Base-by-base conservation (phyloP, 768 basidiomycete species). In the Pleurotus citrinopileatus region DNA sequence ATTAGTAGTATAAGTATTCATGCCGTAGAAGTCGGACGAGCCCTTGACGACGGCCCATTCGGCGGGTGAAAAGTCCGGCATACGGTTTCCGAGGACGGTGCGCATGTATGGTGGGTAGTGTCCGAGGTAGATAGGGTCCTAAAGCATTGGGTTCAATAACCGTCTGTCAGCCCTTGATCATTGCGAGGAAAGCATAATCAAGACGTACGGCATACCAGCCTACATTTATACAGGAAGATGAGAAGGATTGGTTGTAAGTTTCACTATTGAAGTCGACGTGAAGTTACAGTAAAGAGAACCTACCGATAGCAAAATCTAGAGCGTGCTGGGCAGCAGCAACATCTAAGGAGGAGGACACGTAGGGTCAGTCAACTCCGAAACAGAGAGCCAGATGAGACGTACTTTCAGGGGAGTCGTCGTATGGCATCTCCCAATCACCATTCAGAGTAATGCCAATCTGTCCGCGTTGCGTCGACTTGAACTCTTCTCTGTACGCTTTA, bases 401-500 rank as follows among this genome's bases (percentile, higher is more conserved):
- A 89, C 89, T 89, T 61, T 84, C 82, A 8, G 79, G 82, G 36
- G 66, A 75, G 57, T 87, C 78, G 59, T 89, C 85, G 57, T 83
- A 90, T 6, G 89, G 88, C 65, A 86, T 81, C 27, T 80, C 74
- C 85, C 84, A 89, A 65, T 88, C 85, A 9, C 87, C 84, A 60
- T 89, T 89, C 42, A 90, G 73, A 0, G 89, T 90, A 62, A 91
- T 89, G n/a, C 87, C 88, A 60, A 91, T 87, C 58, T 76, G 70
- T 20, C 87, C 90, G 8, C 77, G 72, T 64, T 89, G 87, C 1
- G 57, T 66, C 3, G 75, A 59, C 68, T 87, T 83, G 76, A 82
- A 91, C 47, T 84, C 67, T 25, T 83, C 77, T 25, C 85, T 81
- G 63, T 89, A 91, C 10, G 83, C 60, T 62, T 87, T 82, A 42